Percentiles rank a stretch among this genome's conserved stretches.
These are phyloP conservation scores for Penicillium digitatum DNA, from an alignment of 2,329 filamentous ascomycete species.

Conservation along the genomic window DNA sequence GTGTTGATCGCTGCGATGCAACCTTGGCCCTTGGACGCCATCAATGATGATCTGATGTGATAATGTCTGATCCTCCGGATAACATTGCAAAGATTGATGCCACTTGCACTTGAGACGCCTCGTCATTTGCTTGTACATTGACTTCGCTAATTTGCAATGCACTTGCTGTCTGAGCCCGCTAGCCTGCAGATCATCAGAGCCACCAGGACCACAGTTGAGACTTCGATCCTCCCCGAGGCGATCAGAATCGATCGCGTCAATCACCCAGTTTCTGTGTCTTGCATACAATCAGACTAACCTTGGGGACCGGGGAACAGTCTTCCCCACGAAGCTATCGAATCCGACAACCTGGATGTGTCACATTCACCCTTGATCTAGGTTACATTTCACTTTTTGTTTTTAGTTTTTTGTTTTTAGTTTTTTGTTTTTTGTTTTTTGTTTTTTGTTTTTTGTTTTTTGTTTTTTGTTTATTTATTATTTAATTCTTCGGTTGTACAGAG, in stretches of 20 bases:
- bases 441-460: neutral
- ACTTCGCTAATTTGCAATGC: neutral
- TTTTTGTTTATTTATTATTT: neutral
- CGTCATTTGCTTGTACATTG: neutral
- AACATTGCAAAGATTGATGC: slow-evolving; percentile 4
- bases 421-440: neutral
- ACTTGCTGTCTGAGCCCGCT: neutral
- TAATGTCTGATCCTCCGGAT: slow-evolving; percentile 2
- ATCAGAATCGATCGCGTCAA: slow-evolving; percentile 12
- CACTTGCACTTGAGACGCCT: neutral
- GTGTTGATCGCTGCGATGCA: slow-evolving; percentile 5
- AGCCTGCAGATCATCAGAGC: slow-evolving; percentile 8
- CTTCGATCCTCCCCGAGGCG: slow-evolving; percentile 1
- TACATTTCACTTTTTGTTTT: neutral
- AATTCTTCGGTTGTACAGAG: neutral
- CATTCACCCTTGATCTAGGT: slow-evolving; percentile 15
- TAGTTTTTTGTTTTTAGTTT: neutral
- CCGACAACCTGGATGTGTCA: slow-evolving; percentile 20
- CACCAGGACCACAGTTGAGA: slow-evolving; percentile 2
- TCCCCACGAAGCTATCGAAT: slow-evolving; percentile 21
- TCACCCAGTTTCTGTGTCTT: slow-evolving; percentile 10
- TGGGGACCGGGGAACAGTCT: slow-evolving; percentile 16
- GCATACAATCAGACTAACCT: slow-evolving; percentile 14
- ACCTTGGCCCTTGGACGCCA: slow-evolving; percentile 1
- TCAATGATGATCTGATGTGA: neutral